A percentile compares a stretch with the other conserved stretches of the same genome.
These are phyloP conservation scores for Trichoderma sp. DNA, from an alignment of 2,329 filamentous ascomycete genomes.

Conservation along the genomic window DNA sequence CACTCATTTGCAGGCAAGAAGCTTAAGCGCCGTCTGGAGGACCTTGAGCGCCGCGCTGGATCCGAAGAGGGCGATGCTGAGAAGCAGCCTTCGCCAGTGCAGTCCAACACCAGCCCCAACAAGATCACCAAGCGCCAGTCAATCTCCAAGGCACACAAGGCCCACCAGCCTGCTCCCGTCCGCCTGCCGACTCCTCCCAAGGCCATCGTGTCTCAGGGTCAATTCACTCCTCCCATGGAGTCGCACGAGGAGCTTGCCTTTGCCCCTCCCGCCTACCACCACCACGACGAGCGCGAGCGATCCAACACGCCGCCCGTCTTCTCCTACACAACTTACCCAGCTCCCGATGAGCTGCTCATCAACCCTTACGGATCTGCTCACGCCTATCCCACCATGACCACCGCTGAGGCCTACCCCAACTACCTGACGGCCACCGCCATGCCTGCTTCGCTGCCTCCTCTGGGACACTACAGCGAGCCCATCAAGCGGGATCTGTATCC, in stretches of 20 bases:
- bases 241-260: constrained; percentile 66
- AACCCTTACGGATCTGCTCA: constrained; percentile 55
- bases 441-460: constrained; percentile 60
- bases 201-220: constrained; percentile 45
- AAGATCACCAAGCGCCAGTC: constrained; percentile 44
- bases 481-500: constrained; percentile 64
- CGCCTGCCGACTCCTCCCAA: constrained; percentile 32
- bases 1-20: constrained; percentile 67
- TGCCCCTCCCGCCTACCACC: constrained; percentile 33
- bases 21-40: constrained; percentile 84
- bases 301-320: constrained; percentile 71
- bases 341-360: constrained; percentile 63
- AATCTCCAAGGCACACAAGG: constrained; percentile 30
- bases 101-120: constrained; percentile 31
- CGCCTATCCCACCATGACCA: constrained; percentile 51
- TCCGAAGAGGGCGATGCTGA: constrained; percentile 47
- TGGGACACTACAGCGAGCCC: constrained; percentile 61
- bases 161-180: constrained; percentile 23
- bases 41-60: constrained; percentile 75
- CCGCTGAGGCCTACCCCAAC: constrained; percentile 51
- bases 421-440: constrained; percentile 53
- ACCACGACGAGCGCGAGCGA: constrained; percentile 59
- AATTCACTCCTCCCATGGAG: constrained; percentile 61
- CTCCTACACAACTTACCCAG: constrained; percentile 63
- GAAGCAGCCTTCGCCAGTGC: constrained; percentile 35